Percentiles rank a stretch among this genome's conserved stretches.
phyloP scores from a whole-genome alignment of 345 rosid genomes.

The Murraya koenigii region DNA sequence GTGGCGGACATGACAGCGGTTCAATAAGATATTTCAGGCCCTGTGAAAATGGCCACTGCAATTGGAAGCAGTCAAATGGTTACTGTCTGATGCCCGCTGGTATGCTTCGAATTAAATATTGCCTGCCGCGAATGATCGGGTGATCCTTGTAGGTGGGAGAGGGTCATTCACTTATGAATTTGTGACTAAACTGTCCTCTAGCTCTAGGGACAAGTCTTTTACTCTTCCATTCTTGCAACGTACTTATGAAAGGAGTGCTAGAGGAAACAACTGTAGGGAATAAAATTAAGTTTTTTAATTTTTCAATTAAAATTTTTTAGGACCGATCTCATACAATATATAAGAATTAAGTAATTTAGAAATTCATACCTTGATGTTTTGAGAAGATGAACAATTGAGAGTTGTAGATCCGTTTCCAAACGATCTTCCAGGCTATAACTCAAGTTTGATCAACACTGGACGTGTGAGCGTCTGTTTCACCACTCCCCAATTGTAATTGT shows the following conservation, averaged over 20 bases:
- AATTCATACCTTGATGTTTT: too few relatives aligned
- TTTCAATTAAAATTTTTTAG: too few relatives aligned
- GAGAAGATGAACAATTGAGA: too few relatives aligned
- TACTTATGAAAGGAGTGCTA: slow-evolving; percentile 21
- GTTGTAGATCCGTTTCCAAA: too few relatives aligned
- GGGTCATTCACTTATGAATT: slow-evolving; percentile 33
- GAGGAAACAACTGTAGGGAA: slow-evolving; percentile 57
- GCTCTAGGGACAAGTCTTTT: slow-evolving; percentile 20
- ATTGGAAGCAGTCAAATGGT: slow-evolving; percentile 31
- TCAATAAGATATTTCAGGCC: slow-evolving; percentile 30
- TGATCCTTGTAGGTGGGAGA: slow-evolving; percentile 42
- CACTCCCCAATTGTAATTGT: too few relatives aligned
- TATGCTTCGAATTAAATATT: slow-evolving; percentile 35
- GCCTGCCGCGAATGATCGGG: slow-evolving; percentile 33
- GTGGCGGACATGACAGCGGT: slow-evolving; percentile 38
- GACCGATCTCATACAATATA: too few relatives aligned
- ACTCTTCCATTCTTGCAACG: slow-evolving; percentile 41
- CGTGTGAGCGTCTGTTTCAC: too few relatives aligned
- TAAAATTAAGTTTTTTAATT: too few relatives aligned
- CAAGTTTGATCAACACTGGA: too few relatives aligned
- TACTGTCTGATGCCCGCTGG: slow-evolving; percentile 28
- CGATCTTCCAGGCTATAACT: too few relatives aligned
- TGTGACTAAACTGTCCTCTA: slow-evolving; percentile 22
- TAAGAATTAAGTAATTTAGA: too few relatives aligned
- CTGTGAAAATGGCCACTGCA: slow-evolving; percentile 17